A percentile compares a stretch with the other conserved stretches of the same genome.
These are phyloP conservation scores for Hymenoscyphus occultus DNA, from an alignment of 2,329 filamentous ascomycete genomes.

Conservation along the genomic window DNA sequence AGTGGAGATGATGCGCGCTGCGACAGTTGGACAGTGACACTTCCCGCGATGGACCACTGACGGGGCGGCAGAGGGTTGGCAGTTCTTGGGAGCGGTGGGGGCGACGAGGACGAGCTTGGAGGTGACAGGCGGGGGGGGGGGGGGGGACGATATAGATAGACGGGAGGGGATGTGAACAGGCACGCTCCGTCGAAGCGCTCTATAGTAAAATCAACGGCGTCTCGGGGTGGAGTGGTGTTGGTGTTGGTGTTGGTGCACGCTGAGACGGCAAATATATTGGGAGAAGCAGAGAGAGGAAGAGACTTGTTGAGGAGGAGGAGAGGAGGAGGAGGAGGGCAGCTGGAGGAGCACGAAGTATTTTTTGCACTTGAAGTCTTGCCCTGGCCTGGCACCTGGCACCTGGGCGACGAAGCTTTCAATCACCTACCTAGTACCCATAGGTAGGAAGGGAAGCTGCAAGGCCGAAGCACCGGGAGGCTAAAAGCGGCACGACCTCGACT, in stretches of 20 bases:
- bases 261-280: not conserved
- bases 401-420: constrained; percentile 1
- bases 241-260: not conserved
- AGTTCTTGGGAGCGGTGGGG: too few species aligned
- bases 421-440: too few species aligned
- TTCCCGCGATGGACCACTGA: constrained; percentile 1
- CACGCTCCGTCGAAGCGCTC: too few species aligned
- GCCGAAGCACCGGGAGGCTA: not conserved
- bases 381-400: too few species aligned
- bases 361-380: too few species aligned
- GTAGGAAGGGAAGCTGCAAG: not conserved
- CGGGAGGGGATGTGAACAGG: too few species aligned
- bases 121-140: too few species aligned
- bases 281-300: not conserved
- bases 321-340: not conserved
- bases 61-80: not conserved
- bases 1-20: not conserved
- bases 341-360: not conserved
- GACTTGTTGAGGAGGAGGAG: not conserved
- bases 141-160: too few species aligned
- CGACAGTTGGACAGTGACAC: constrained; percentile 4
- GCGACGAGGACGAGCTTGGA: too few species aligned
- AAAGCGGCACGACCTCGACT: not conserved
- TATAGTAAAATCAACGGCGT: too few species aligned
- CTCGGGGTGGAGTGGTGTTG: not conserved